phyloP scores from a whole-genome alignment of 2,329 filamentous ascomycete genomes.

The Diaporthe caulivora region DNA sequence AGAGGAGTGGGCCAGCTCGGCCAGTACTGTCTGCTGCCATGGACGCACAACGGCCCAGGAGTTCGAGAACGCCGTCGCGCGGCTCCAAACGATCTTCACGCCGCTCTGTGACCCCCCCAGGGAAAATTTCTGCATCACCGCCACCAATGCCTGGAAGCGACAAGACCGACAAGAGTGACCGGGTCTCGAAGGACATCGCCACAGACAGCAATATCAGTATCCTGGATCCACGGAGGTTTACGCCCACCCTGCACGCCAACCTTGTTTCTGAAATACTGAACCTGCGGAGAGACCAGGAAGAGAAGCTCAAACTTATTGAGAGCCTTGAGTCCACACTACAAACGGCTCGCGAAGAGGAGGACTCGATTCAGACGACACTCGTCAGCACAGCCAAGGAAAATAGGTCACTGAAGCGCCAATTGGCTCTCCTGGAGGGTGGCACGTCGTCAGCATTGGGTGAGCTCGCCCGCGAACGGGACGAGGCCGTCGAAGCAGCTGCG shows the following conservation, averaged over 20 bases:
- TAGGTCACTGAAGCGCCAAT: conserved; percentile 84
- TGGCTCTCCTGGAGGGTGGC: conserved; percentile 88
- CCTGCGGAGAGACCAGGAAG: conserved; percentile 89
- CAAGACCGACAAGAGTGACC: conserved; percentile 60
- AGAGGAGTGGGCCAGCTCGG: conserved; percentile 67
- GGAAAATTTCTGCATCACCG: conserved; percentile 69
- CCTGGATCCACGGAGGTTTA: conserved; percentile 91
- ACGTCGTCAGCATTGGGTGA: conserved; percentile 88
- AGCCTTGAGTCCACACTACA: conserved; percentile 83
- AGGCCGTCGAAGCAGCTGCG: conserved; percentile 77
- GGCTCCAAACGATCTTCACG: conserved; percentile 68
- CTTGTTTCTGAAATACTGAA: conserved; percentile 94
- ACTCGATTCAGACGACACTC: conserved; percentile 73
- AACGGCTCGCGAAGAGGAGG: conserved; percentile 78
- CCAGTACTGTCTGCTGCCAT: conserved; percentile 77
- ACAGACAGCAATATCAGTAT: conserved; percentile 79
- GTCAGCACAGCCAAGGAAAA: conserved; percentile 78
- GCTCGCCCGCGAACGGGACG: conserved; percentile 86
- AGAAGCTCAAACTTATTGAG: conserved; percentile 88
- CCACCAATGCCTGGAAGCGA: conserved; percentile 58
- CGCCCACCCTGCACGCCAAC: conserved; percentile 93
- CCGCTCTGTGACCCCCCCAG: conserved; percentile 75
- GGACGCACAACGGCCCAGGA: conserved; percentile 63
- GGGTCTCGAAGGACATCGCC: conserved; percentile 69
- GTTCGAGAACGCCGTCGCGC: conserved; percentile 79